These are phyloP conservation scores for Babesia sp. DNA, from an alignment of 169 alveolate species.

Conservation along the genomic window DNA sequence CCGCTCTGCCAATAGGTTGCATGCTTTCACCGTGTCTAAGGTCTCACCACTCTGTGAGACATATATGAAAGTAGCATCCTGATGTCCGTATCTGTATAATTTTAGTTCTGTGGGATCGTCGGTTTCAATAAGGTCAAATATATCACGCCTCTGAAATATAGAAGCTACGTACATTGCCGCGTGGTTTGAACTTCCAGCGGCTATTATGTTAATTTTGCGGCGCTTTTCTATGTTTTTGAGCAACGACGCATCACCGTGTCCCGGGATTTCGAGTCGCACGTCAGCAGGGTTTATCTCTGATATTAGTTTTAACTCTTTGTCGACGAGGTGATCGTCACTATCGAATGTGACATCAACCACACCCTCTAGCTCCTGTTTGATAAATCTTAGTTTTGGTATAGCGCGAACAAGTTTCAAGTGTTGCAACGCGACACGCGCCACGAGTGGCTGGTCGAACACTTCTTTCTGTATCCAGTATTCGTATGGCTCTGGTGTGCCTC, in stretches of 20 bases:
- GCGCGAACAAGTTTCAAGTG: conserved; percentile 27
- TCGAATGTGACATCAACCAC: conserved; percentile 30
- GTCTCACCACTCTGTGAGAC: conserved; percentile 97
- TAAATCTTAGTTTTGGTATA: neutral
- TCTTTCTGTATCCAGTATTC: conserved; percentile 91
- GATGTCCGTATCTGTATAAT: conserved; percentile 78
- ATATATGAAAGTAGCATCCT: conserved; percentile 78
- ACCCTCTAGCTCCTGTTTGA: conserved; percentile 18
- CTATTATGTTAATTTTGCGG: conserved; percentile 83
- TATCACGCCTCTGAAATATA: conserved; percentile 81
- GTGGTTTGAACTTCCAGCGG: conserved; percentile 92
- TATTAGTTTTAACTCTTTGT: conserved; percentile 23
- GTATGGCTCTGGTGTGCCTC: conserved; percentile 82
- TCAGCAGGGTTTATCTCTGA: conserved; percentile 26
- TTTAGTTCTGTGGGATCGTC: conserved; percentile 89
- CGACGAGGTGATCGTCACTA: conserved; percentile 28
- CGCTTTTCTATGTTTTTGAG: conserved; percentile 69
- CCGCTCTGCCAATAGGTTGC: conserved; percentile 10
- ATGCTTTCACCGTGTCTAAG: conserved; percentile 79
- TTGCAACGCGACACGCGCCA: conserved; percentile 43
- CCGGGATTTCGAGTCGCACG: conserved; percentile 38
- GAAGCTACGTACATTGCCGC: conserved; percentile 88
- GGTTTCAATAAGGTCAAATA: conserved; percentile 65
- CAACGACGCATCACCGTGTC: conserved; percentile 35
- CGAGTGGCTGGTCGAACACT: conserved; percentile 85